Conservation (phyloP, 176 grass and related monocot species). For the Oryza nivara region DNA sequence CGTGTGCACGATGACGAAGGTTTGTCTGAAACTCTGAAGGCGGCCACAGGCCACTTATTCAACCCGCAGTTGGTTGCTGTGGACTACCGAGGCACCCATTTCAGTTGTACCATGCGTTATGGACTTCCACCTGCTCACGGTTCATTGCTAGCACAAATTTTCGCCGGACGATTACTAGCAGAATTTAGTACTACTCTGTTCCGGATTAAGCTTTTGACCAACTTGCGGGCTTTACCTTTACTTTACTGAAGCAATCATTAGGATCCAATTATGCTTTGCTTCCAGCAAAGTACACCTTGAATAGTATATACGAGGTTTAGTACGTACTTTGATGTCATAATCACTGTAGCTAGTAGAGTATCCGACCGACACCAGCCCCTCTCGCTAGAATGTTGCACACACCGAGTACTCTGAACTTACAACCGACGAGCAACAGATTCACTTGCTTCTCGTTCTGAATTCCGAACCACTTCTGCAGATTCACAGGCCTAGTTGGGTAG, state of each 20-base stretch:
- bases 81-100: not conserved
- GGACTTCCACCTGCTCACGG: not conserved
- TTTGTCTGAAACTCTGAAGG: too few relatives aligned
- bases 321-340: not conserved
- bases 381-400: conserved; percentile 2
- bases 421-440: not conserved
- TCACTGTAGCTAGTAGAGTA: not conserved
- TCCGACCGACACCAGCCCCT: not conserved
- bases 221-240: not conserved
- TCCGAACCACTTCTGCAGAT: conserved; percentile 38
- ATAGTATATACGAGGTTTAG: not conserved
- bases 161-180: not conserved
- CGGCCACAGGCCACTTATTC: too few relatives aligned
- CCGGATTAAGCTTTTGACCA: not conserved
- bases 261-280: not conserved
- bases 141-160: not conserved
- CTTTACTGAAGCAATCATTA: not conserved
- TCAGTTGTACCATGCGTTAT: not conserved
- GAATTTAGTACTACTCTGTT: not conserved
- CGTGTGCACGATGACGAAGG: not conserved
- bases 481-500: not conserved
- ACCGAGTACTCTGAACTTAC: not conserved
- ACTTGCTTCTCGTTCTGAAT: conserved; percentile 14
- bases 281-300: not conserved
- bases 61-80: too few relatives aligned